phyloP scores from a whole-genome alignment of 192 early-diverging fungal genomes.

The Piromyces finnis region DNA sequence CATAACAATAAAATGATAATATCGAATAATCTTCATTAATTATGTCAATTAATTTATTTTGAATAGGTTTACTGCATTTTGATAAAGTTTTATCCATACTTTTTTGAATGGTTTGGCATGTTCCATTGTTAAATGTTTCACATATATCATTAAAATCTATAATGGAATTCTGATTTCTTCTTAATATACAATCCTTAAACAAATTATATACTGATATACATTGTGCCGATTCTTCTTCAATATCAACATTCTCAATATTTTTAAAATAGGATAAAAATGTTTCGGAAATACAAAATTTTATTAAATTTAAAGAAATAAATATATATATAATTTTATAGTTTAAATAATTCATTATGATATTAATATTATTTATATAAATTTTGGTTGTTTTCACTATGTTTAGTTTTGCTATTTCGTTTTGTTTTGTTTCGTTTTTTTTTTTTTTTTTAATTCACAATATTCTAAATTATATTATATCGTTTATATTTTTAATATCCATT shows the following conservation, averaged over 20 bases:
- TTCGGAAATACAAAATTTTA: not conserved
- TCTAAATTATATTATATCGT: too few relatives aligned
- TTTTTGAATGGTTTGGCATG: not conserved
- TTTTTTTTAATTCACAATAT: too few relatives aligned
- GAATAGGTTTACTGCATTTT: not conserved
- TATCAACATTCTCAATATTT: not conserved
- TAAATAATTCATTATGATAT: too few relatives aligned
- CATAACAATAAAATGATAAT: not conserved
- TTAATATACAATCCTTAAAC: not conserved
- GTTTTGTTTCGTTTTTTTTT: too few relatives aligned
- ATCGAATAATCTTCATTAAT: not conserved
- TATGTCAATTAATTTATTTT: not conserved
- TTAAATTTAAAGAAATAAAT: not conserved
- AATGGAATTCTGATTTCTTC: not conserved
- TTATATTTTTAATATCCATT: too few relatives aligned
- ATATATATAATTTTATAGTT: not conserved
- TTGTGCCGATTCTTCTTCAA: not conserved
- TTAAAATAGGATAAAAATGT: not conserved
- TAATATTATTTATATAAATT: too few relatives aligned
- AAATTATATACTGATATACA: not conserved
- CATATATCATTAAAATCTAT: not conserved
- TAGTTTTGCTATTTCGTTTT: too few relatives aligned
- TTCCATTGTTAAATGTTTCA: not conserved
- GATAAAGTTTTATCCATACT: not conserved
- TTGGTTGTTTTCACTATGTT: too few relatives aligned